Evolutionary conservation across 768 basidiomycete species (phyloP).

Genomic region (Lactarius akahatsu): DNA sequence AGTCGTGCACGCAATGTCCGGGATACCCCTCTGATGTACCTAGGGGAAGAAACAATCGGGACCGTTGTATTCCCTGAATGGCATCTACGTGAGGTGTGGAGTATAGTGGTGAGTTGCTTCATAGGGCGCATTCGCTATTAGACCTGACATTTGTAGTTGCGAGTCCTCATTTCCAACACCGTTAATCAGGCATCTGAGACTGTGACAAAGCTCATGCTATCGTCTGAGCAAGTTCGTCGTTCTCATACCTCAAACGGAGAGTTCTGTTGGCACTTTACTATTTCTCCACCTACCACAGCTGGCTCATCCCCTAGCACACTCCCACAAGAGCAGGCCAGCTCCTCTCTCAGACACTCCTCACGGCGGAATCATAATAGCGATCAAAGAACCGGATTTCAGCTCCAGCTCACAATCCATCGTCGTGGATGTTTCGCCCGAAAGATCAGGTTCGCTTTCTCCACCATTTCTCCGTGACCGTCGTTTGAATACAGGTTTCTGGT

Average conservation of each 20-base stretch:
- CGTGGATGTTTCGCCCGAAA: conserved; percentile 4
- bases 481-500: neutral
- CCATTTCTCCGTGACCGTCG: neutral
- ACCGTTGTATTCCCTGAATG: conserved; percentile 7
- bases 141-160: neutral
- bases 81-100: conserved; percentile 5
- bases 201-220: conserved; percentile 6
- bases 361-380: neutral
- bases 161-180: conserved; percentile 8
- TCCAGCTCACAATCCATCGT: conserved; percentile 20
- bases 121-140: neutral
- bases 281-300: neutral
- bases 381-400: neutral
- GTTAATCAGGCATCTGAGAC: neutral
- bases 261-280: conserved; percentile 16
- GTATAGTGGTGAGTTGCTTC: conserved; percentile 14
- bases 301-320: neutral
- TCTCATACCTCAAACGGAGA: conserved; percentile 6
- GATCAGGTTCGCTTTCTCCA: conserved; percentile 13
- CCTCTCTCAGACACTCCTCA: neutral
- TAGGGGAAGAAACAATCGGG: conserved; percentile 21
- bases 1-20: conserved; percentile 12
- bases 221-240: conserved; percentile 1
- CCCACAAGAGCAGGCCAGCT: neutral
- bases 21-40: conserved; percentile 10